Evolutionary conservation across 1,284 basidiomycete genomes (phyloP).

Genomic region (Marasmius fiardii): DNA sequence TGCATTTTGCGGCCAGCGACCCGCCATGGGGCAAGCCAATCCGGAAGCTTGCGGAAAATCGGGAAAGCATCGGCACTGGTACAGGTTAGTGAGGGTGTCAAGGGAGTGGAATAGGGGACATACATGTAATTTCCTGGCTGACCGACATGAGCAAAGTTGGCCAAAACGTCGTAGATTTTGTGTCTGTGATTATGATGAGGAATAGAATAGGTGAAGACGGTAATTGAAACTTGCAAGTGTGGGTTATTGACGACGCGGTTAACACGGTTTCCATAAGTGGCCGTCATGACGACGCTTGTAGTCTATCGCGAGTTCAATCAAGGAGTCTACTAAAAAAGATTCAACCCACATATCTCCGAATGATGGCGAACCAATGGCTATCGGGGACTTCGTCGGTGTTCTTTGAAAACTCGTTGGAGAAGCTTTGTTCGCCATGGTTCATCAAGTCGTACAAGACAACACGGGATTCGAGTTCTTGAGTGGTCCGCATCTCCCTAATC

Average conservation of each 20-base stretch:
- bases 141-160: constrained; percentile 21
- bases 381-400: constrained; percentile 22
- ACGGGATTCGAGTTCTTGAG: constrained; percentile 19
- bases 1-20: constrained; percentile 23
- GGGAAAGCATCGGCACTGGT: constrained; percentile 26
- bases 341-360: constrained; percentile 23
- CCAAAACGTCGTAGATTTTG: constrained; percentile 23
- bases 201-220: background rate
- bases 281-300: constrained; percentile 22
- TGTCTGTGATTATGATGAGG: constrained; percentile 13
- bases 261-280: constrained; percentile 21
- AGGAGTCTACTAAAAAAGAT: background rate
- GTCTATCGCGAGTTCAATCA: constrained; percentile 12
- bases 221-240: constrained; percentile 11
- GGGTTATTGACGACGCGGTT: constrained; percentile 19
- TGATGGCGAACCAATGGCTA: constrained; percentile 25
- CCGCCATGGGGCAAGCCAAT: constrained; percentile 24
- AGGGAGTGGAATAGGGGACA: background rate
- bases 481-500: background rate
- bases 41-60: constrained; percentile 24
- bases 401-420: background rate
- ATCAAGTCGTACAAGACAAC: constrained; percentile 18
- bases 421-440: constrained; percentile 15
- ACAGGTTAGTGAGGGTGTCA: background rate
- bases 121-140: constrained; percentile 24